These are phyloP conservation scores for Fusarium drepaniforme DNA, from an alignment of 2,329 filamentous ascomycete species.

Conservation along the genomic window DNA sequence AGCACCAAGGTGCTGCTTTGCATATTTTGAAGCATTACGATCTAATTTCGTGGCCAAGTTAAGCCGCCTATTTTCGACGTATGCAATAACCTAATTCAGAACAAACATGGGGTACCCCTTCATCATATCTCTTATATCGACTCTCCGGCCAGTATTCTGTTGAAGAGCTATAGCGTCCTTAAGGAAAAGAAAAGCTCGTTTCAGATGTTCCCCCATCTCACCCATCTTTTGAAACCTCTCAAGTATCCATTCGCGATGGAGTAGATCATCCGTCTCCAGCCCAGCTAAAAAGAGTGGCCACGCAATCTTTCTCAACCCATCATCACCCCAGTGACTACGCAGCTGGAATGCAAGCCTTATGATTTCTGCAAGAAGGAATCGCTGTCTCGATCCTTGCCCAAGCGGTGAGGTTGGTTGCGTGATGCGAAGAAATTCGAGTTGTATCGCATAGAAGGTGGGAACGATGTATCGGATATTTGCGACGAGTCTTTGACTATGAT, in stretches of 20 bases:
- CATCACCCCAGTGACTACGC: slow-evolving; percentile 46
- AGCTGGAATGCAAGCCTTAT: slow-evolving; percentile 49
- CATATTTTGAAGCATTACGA: neutral
- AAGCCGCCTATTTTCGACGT: no score
- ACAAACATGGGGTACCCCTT: neutral
- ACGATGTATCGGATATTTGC: slow-evolving; percentile 50
- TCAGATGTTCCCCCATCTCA: slow-evolving; percentile 47
- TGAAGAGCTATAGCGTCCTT: neutral
- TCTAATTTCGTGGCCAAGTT: no score
- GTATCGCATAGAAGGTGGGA: slow-evolving; percentile 48
- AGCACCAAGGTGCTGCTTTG: neutral
- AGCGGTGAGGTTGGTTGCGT: neutral
- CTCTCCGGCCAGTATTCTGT: neutral
- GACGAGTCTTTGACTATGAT: slow-evolving; percentile 45
- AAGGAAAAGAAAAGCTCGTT: neutral
- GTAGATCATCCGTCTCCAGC: slow-evolving; percentile 48
- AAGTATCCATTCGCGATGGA: slow-evolving; percentile 50
- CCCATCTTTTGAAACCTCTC: slow-evolving; percentile 46
- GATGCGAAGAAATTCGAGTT: slow-evolving; percentile 42
- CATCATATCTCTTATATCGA: neutral
- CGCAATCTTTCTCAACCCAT: slow-evolving; percentile 46
- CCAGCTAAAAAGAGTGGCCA: slow-evolving; percentile 51
- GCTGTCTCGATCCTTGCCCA: neutral
- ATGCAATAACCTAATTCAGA: neutral
- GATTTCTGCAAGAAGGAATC: neutral